phyloP scores from a whole-genome alignment of 2,329 filamentous ascomycete genomes.

The Hypomyces perniciosus region DNA sequence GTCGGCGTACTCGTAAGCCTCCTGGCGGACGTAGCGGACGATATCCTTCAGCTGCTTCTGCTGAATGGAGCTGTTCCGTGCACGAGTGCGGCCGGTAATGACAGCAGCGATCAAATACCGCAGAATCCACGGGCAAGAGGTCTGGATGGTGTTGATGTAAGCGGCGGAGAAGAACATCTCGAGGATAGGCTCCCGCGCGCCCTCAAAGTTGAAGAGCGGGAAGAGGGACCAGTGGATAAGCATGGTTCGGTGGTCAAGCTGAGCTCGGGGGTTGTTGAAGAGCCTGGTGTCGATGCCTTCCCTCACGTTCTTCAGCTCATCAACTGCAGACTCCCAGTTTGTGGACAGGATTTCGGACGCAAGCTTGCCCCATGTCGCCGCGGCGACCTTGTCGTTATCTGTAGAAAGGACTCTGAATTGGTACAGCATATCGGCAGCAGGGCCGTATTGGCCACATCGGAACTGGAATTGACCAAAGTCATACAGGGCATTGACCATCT shows the following conservation, averaged over 20 bases:
- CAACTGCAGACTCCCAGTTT: slow-evolving; percentile 91
- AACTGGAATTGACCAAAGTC: slow-evolving; percentile 98
- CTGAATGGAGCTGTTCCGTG: slow-evolving; percentile 77
- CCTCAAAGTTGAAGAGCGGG: slow-evolving; percentile 97
- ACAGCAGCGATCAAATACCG: slow-evolving; percentile 91
- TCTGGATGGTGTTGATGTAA: slow-evolving; percentile 99
- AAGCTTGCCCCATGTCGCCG: slow-evolving; percentile 96
- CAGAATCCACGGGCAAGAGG: slow-evolving; percentile 91
- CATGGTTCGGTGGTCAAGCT: slow-evolving; percentile 95
- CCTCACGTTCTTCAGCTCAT: slow-evolving; percentile 85
- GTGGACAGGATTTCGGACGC: slow-evolving; percentile 91
- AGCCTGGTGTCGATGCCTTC: slow-evolving; percentile 90
- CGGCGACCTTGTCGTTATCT: slow-evolving; percentile 94
- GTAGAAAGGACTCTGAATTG: slow-evolving; percentile 97
- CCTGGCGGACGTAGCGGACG: slow-evolving; percentile 90
- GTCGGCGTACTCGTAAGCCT: slow-evolving; percentile 95
- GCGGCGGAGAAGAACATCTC: slow-evolving; percentile 95
- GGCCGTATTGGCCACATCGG: slow-evolving; percentile 88
- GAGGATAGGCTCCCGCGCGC: slow-evolving; percentile 81
- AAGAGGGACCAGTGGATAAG: slow-evolving; percentile 98
- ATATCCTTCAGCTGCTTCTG: slow-evolving; percentile 99
- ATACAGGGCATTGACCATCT: slow-evolving; percentile 94
- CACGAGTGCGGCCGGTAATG: slow-evolving; percentile 81
- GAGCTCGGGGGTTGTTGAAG: slow-evolving; percentile 91
- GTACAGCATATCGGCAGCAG: slow-evolving; percentile 88